Base-by-base conservation (phyloP, 352 stramenopile species). In the Plasmopara muralis region DNA sequence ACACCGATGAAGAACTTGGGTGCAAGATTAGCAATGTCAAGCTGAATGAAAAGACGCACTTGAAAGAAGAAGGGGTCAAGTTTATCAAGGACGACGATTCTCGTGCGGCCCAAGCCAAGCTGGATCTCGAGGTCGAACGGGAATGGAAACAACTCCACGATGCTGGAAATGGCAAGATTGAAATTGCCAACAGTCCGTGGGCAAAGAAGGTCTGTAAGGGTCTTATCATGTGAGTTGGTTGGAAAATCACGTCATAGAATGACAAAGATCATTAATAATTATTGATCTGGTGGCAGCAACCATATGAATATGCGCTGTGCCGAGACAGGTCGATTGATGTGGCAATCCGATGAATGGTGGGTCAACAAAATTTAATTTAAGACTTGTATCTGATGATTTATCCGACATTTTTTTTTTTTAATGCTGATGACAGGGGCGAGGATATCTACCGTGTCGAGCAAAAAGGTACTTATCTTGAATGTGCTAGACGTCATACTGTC, bases 241-340 rank as follows among this genome's bases (percentile, higher is more conserved):
- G 31, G 10, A 12, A 35, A 47, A n/a, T n/a, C 13, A 14, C 42
- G 39, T 8, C 6, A 31, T 37, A n/a, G 13, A 7, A 13, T 52
- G 29, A 10, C 13, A 44, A 9, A 12, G 44, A 12, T n/a, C 20
- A 13, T 34, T n/a, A 30, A 37, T 60, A 44, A 60, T 40, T 1
- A n/a, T 47, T 15, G 2, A 60, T 45, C 37, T 44, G 16, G 4
- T 35, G 33, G 20, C 47, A 94, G 81, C 48, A 94, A 94, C 53
- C 70, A 89, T 61, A 94, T 94, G 83, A 94, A 91, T 57, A 94
- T 94, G 83, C 70, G 83, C 33, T 90, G 81, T 20, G 83, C 65
- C 12, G 79, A 91, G 37, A 85, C 81, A 5, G 83, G 83, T 40
- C 77, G 73, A 62, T 55, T 94, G 41, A 65, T 92, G 73, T 94